A percentile compares a stretch with the other conserved stretches of the same genome.
These are phyloP conservation scores for Blastomyces gilchristii DNA, from an alignment of 2,329 filamentous ascomycete genomes.

Conservation along the genomic window DNA sequence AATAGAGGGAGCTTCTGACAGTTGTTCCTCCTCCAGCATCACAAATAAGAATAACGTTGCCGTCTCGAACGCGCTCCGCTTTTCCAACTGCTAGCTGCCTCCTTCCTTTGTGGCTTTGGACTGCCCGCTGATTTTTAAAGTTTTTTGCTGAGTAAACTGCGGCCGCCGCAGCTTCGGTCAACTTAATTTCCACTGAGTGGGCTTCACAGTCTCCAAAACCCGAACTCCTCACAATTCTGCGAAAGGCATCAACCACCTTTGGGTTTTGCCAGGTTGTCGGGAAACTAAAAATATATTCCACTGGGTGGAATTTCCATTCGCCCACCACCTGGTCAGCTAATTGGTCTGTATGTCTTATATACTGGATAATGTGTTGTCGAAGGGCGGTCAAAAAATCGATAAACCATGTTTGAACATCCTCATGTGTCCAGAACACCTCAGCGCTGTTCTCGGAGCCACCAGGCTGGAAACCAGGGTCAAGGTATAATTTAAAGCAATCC, in stretches of 20 bases:
- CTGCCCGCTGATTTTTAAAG: not conserved
- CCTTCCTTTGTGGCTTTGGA: not conserved
- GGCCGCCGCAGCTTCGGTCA: constrained; percentile 4
- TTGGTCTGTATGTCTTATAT: not conserved
- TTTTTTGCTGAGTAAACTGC: constrained; percentile 5
- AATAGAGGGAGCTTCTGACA: not conserved
- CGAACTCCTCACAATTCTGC: not conserved
- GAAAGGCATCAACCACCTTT: constrained; percentile 4
- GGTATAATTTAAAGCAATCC: constrained; percentile 8
- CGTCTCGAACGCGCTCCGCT: not conserved
- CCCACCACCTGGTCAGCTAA: not conserved
- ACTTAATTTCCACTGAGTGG: constrained; percentile 6
- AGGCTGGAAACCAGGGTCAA: constrained; percentile 2
- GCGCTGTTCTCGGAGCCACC: not conserved
- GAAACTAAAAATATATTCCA: constrained; percentile 9
- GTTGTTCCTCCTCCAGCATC: constrained; percentile 9
- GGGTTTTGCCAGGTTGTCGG: constrained; percentile 8
- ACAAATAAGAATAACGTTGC: constrained; percentile 6
- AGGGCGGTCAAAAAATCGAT: constrained; percentile 7
- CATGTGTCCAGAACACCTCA: not conserved
- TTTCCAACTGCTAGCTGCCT: not conserved
- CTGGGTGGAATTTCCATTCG: constrained; percentile 2
- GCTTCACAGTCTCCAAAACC: constrained; percentile 1
- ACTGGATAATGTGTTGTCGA: not conserved
- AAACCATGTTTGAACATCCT: constrained; percentile 8